Percentiles rank a stretch among this genome's conserved stretches.
phyloP scores from a whole-genome alignment of 2,329 filamentous ascomycete species.

The Fusarium sp. region DNA sequence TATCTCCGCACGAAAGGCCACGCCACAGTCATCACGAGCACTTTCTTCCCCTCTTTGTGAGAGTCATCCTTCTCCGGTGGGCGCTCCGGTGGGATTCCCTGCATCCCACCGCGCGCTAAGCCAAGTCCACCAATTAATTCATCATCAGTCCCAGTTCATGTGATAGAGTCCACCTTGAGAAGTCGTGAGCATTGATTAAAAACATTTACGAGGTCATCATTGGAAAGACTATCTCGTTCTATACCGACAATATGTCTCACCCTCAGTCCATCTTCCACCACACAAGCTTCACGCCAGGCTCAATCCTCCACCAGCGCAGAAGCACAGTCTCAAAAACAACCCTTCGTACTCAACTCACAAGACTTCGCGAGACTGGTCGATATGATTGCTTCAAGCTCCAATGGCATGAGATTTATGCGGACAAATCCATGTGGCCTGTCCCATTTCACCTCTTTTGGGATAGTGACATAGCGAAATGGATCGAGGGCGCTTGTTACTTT shows the following conservation, averaged over 20 bases:
- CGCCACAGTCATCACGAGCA: no score
- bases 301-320: slow-evolving; percentile 10
- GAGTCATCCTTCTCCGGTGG: slow-evolving; percentile 1
- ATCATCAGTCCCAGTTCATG: no score
- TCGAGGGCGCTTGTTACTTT: slow-evolving; percentile 37
- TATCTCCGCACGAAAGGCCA: no score
- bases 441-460: slow-evolving; percentile 74
- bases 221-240: no score
- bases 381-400: slow-evolving; percentile 70
- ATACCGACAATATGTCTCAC: slow-evolving; percentile 23
- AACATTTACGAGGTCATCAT: no score
- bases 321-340: slow-evolving; percentile 21
- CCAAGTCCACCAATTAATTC: no score
- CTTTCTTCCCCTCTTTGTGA: no score
- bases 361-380: slow-evolving; percentile 64
- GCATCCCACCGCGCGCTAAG: slow-evolving; percentile 5
- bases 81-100: not conserved
- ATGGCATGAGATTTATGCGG: slow-evolving; percentile 68
- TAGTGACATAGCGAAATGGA: slow-evolving; percentile 47
- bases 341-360: slow-evolving; percentile 61
- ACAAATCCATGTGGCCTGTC: slow-evolving; percentile 66
- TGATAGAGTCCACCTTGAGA: no score
- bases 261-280: slow-evolving; percentile 29
- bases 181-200: no score
- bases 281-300: slow-evolving; percentile 11